These are phyloP conservation scores for Cryptosporidium felis DNA, from an alignment of 169 alveolate genomes.

Conservation along the genomic window DNA sequence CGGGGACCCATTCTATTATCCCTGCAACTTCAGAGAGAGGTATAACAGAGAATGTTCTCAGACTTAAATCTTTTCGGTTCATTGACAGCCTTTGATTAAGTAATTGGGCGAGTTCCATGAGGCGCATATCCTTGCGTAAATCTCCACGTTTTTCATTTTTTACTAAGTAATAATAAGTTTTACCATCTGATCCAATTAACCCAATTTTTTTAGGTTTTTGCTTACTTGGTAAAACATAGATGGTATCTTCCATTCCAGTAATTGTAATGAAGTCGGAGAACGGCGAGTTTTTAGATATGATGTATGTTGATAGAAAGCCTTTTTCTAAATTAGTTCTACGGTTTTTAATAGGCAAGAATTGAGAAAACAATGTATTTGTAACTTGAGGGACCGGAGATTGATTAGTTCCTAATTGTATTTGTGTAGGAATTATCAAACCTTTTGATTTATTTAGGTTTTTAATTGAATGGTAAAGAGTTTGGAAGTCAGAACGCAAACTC, in stretches of 20 bases:
- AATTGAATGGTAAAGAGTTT: conserved; percentile 52
- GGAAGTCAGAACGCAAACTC: conserved; percentile 64
- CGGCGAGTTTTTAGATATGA: background rate
- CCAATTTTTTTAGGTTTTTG: conserved; percentile 92
- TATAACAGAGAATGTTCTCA: conserved; percentile 84
- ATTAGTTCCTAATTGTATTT: conserved; percentile 5
- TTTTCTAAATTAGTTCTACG: background rate
- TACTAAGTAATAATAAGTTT: conserved; percentile 87
- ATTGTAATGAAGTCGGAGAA: conserved; percentile 27
- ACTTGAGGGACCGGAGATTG: background rate
- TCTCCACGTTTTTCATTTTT: conserved; percentile 92
- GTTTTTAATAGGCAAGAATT: background rate
- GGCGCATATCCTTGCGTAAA: conserved; percentile 91
- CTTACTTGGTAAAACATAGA: conserved; percentile 87
- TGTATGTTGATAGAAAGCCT: background rate
- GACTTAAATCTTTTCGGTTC: conserved; percentile 28
- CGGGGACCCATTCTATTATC: conserved; percentile 93
- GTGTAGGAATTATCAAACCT: conserved; percentile 47
- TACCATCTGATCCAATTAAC: conserved; percentile 88
- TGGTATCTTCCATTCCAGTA: conserved; percentile 72
- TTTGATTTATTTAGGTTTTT: conserved; percentile 34
- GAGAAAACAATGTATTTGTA: background rate
- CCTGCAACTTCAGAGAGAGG: conserved; percentile 92
- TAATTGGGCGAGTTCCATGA: conserved; percentile 86
- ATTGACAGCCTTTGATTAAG: conserved; percentile 53